phyloP scores from a whole-genome alignment of 352 stramenopile species.

The Globisporangium heterothallicum region DNA sequence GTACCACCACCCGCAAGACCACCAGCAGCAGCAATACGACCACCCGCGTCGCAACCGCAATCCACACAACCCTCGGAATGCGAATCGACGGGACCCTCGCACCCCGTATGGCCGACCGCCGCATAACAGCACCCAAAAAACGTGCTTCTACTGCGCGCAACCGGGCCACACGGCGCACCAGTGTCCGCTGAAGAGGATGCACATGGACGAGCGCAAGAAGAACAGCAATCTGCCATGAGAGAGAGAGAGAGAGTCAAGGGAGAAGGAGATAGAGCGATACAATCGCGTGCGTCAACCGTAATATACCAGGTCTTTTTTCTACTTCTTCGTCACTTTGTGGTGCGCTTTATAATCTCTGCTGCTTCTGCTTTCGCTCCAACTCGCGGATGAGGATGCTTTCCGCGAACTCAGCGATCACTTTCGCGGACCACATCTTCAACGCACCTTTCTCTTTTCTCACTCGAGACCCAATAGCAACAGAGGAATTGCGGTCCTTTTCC shows the following conservation, averaged over 20 bases:
- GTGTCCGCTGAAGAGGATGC: constrained; percentile 8
- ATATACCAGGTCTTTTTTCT: background rate
- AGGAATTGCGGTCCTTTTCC: background rate
- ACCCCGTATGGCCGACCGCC: constrained; percentile 5
- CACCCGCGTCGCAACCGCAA: constrained; percentile 2
- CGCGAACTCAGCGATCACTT: constrained; percentile 46
- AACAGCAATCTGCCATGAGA: constrained; percentile 1
- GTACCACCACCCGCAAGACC: background rate
- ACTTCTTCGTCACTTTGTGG: too few relatives aligned
- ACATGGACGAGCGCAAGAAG: constrained; percentile 10
- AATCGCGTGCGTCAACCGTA: background rate
- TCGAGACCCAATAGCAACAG: too few relatives aligned
- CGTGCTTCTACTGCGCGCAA: constrained; percentile 7
- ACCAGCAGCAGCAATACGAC: constrained; percentile 1
- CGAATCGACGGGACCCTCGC: background rate
- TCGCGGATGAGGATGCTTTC: constrained; percentile 34
- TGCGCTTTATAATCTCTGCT: background rate
- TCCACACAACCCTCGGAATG: background rate
- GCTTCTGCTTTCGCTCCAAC: constrained; percentile 8
- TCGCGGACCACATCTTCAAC: constrained; percentile 39
- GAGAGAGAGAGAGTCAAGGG: background rate
- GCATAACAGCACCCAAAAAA: constrained; percentile 1
- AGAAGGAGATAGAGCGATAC: background rate
- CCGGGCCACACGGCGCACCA: constrained; percentile 6
- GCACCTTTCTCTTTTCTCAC: constrained; percentile 7